A percentile compares a stretch with the other conserved stretches of the same genome.
phyloP scores from a whole-genome alignment of 1,284 basidiomycete genomes.

The Salmacisia buchloeana region DNA sequence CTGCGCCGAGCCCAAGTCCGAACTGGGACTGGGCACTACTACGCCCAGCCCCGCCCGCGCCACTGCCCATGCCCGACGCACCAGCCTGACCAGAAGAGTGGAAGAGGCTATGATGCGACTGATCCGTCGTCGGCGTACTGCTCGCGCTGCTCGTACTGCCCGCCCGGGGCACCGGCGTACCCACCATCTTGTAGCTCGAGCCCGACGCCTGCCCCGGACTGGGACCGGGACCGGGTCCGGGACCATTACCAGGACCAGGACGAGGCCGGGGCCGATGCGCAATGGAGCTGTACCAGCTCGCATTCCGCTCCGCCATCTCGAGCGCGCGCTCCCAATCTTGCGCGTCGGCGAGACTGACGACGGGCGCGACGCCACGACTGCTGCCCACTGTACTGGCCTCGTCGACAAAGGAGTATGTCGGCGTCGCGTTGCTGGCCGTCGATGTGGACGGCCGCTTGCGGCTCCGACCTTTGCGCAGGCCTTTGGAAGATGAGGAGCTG shows the following conservation, averaged over 20 bases:
- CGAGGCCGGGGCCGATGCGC: slow-evolving; percentile 1
- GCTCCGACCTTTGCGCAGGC: too few relatives aligned
- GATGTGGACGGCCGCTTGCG: too few relatives aligned
- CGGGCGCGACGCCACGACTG: neutral
- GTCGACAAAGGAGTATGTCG: neutral
- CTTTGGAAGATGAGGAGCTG: too few relatives aligned
- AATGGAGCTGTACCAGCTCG: slow-evolving; percentile 8
- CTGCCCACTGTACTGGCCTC: neutral
- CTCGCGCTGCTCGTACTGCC: slow-evolving; percentile 18
- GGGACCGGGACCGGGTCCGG: too few relatives aligned
- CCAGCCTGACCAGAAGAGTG: neutral
- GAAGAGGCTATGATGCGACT: slow-evolving; percentile 5
- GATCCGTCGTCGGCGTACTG: slow-evolving; percentile 26
- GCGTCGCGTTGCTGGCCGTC: neutral
- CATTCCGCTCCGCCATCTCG: slow-evolving; percentile 3
- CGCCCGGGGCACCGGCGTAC: neutral
- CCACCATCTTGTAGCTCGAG: neutral
- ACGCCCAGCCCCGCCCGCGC: too few relatives aligned
- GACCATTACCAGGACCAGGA: too few relatives aligned
- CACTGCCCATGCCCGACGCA: neutral
- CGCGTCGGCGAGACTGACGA: neutral
- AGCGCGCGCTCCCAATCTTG: slow-evolving; percentile 8
- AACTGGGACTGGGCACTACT: too few relatives aligned
- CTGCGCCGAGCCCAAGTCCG: neutral
- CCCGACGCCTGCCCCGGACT: too few relatives aligned